A percentile compares a stretch with the other conserved stretches of the same genome.
Conservation (phyloP, 2,329 filamentous ascomycete species). For the Aureobasidium pullulans region DNA sequence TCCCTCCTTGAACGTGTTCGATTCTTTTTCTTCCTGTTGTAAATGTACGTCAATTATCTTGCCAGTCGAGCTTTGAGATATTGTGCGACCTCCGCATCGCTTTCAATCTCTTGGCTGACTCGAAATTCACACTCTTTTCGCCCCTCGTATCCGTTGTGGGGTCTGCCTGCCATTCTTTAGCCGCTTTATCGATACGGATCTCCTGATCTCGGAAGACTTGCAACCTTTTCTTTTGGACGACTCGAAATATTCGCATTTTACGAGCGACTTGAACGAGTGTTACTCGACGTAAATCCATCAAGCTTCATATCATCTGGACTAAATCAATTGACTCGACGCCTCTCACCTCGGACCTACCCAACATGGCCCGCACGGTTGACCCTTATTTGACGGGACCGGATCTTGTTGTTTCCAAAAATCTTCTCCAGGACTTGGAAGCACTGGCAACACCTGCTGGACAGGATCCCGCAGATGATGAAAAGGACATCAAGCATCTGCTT, state of each 20-base stretch:
- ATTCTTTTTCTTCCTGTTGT: not conserved
- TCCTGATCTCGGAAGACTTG: not conserved
- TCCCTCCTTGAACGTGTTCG: not conserved
- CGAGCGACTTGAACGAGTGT: not conserved
- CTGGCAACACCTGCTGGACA: not conserved
- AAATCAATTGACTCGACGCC: not conserved
- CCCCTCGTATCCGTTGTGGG: not conserved
- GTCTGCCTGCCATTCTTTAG: not conserved
- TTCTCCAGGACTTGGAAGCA: constrained; percentile 27
- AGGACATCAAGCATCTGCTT: constrained; percentile 38
- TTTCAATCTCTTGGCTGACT: not conserved
- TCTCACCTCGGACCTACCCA: not conserved
- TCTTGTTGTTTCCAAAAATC: constrained; percentile 31
- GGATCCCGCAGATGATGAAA: constrained; percentile 18
- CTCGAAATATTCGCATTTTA: not conserved
- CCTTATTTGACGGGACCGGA: constrained; percentile 34
- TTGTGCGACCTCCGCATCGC: not conserved
- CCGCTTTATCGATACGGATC: not conserved
- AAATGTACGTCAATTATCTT: not conserved
- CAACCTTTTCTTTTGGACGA: not conserved
- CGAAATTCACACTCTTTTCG: not conserved
- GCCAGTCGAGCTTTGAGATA: too few relatives aligned
- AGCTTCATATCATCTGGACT: not conserved
- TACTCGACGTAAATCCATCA: not conserved
- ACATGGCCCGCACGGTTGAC: constrained; percentile 19